Conservation (phyloP, 768 basidiomycete genomes). For the Leccinellum albellum region DNA sequence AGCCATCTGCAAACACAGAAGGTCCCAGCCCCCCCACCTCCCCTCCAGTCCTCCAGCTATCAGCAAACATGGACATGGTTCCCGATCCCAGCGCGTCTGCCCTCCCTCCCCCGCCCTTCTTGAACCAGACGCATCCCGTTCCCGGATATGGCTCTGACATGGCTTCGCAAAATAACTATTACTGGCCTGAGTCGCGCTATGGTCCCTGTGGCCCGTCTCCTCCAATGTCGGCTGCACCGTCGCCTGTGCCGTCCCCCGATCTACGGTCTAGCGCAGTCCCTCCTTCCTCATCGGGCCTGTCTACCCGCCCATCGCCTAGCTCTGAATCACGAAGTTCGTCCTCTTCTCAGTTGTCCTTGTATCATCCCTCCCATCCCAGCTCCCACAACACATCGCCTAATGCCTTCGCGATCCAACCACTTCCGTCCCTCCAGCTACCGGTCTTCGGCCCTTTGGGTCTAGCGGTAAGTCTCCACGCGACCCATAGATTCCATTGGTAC, state of each 20-base stretch:
- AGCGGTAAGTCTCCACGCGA: slow-evolving; percentile 7
- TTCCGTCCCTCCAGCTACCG: neutral
- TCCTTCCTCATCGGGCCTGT: slow-evolving; percentile 14
- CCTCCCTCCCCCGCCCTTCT: neutral
- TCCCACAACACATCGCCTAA: slow-evolving; percentile 13
- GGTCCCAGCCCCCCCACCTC: neutral
- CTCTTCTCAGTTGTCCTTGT: slow-evolving; percentile 11
- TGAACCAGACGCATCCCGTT: neutral
- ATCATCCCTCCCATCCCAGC: slow-evolving; percentile 4
- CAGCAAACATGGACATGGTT: neutral
- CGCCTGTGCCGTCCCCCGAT: slow-evolving; percentile 35
- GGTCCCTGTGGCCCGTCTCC: slow-evolving; percentile 48
- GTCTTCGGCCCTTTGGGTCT: slow-evolving; percentile 1
- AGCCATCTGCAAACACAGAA: neutral
- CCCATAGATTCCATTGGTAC: neutral
- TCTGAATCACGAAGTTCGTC: slow-evolving; percentile 18
- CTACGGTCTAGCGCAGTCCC: slow-evolving; percentile 1
- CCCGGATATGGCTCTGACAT: slow-evolving; percentile 2
- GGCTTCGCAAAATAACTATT: slow-evolving; percentile 19
- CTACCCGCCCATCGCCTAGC: slow-evolving; percentile 7
- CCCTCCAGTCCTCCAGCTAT: neutral
- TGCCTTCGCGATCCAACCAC: slow-evolving; percentile 6
- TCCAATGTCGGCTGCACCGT: slow-evolving; percentile 48
- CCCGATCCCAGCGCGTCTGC: neutral
- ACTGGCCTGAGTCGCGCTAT: slow-evolving; percentile 21